These are phyloP conservation scores for Dipteronia dyeriana DNA, from an alignment of 345 rosid genomes.

Conservation along the genomic window DNA sequence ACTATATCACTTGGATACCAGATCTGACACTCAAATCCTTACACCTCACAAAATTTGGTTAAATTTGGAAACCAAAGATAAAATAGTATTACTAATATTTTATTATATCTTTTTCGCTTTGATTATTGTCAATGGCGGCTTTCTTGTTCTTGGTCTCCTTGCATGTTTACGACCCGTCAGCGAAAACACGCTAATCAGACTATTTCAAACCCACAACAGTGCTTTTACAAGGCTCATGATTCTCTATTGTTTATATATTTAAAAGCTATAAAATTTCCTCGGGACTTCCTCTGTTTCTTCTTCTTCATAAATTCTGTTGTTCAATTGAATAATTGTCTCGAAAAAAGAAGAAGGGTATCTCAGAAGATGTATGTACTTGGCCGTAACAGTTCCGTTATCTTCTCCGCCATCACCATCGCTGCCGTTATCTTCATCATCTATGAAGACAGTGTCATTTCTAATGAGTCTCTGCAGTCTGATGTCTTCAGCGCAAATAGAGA, in stretches of 20 bases:
- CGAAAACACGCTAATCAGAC: constrained; percentile 3
- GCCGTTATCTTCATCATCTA: constrained; percentile 43
- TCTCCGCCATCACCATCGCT: constrained; percentile 31
- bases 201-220: neutral
- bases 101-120: neutral
- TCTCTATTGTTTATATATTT: neutral
- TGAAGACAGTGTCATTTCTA: constrained; percentile 32
- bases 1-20: too few relatives aligned
- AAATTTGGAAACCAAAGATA: too few relatives aligned
- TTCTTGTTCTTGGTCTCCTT: neutral
- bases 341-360: constrained; percentile 25
- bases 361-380: constrained; percentile 18
- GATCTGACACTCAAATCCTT: too few relatives aligned
- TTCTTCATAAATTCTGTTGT: neutral
- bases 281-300: neutral
- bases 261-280: neutral
- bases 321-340: neutral
- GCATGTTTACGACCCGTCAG: neutral
- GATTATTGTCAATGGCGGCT: neutral
- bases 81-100: neutral
- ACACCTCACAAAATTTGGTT: too few relatives aligned
- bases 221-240: neutral
- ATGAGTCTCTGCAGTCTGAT: constrained; percentile 25
- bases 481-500: constrained; percentile 6
- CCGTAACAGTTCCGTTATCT: constrained; percentile 27